Conservation (phyloP, 306 rosid species). For the Sophora flavescens region DNA sequence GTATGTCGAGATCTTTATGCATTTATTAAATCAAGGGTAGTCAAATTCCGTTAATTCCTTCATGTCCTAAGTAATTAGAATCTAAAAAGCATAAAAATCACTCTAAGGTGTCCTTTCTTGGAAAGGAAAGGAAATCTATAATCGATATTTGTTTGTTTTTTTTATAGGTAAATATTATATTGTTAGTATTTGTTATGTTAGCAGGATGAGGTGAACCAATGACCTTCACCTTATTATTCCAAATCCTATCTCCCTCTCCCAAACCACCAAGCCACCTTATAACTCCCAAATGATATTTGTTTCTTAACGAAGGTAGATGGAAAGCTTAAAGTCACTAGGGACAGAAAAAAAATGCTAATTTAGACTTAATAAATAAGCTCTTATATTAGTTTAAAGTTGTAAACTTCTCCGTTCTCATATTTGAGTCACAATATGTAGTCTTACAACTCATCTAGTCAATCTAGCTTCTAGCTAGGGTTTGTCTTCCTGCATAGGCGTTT, state of each 20-base stretch:
- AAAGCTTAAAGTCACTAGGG: neutral
- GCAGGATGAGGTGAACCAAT: too few species aligned
- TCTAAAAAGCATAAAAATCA: constrained; percentile 17
- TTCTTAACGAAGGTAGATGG: neutral
- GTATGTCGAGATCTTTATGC: too few species aligned
- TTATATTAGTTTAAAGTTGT: too few species aligned
- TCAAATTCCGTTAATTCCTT: too few species aligned
- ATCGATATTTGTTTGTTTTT: neutral
- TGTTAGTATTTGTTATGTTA: too few species aligned
- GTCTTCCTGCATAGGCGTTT: neutral
- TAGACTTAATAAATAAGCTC: neutral
- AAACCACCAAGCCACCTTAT: too few species aligned
- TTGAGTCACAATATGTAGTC: neutral
- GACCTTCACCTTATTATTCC: too few species aligned
- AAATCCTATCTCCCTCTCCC: too few species aligned
- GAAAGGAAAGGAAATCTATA: neutral
- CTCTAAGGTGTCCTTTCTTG: constrained; percentile 33
- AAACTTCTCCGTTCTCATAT: neutral
- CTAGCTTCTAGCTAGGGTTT: neutral
- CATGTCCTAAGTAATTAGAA: constrained; percentile 34
- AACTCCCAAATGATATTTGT: neutral
- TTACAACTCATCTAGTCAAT: neutral
- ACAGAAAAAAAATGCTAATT: neutral
- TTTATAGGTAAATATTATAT: too few species aligned
- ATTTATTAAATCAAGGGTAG: too few species aligned